These are phyloP conservation scores for Xylaria scruposa DNA, from an alignment of 495 filamentous ascomycete genomes.

Conservation along the genomic window DNA sequence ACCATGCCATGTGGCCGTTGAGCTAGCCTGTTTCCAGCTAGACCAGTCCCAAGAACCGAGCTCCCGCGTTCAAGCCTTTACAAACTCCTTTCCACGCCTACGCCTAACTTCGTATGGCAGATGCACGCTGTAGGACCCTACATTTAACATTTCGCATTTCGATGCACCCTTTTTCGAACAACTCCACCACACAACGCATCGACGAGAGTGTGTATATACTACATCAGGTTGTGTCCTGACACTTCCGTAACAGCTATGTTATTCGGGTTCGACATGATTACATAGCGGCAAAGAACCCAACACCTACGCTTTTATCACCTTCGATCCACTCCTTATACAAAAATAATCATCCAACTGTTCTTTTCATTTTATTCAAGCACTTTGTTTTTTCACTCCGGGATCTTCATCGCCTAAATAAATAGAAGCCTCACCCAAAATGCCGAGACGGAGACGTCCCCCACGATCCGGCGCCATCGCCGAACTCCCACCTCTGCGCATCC, in stretches of 20 bases:
- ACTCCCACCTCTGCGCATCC: constrained; percentile 82
- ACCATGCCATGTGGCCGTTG: neutral
- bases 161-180: constrained; percentile 7
- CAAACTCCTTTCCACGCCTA: constrained; percentile 19
- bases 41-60: neutral
- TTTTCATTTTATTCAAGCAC: neutral
- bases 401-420: neutral
- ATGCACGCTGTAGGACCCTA: neutral
- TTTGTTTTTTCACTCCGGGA: neutral
- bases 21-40: neutral
- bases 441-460: constrained; percentile 77
- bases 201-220: neutral
- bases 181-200: neutral
- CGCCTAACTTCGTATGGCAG: constrained; percentile 1
- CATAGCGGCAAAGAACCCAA: constrained; percentile 30
- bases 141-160: constrained; percentile 6
- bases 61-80: neutral
- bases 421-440: constrained; percentile 55
- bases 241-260: neutral
- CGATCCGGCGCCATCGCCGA: constrained; percentile 80
- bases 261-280: constrained; percentile 31
- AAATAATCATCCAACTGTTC: neutral
- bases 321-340: constrained; percentile 20
- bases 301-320: constrained; percentile 26
- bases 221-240: neutral